These are phyloP conservation scores for Pleurotus tuber-regium DNA, from an alignment of 768 basidiomycete species.

Conservation along the genomic window DNA sequence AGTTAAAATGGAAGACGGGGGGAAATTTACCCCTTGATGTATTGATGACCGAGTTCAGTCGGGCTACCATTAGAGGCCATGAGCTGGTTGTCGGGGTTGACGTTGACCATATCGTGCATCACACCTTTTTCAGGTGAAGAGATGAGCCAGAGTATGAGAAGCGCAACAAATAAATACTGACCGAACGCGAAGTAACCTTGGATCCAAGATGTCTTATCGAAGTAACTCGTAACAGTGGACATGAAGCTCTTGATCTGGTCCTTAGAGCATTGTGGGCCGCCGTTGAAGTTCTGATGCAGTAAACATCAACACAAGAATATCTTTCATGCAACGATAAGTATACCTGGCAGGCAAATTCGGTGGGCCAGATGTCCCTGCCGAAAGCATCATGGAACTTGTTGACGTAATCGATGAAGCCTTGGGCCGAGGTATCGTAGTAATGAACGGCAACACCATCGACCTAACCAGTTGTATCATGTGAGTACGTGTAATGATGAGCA, in stretches of 20 bases:
- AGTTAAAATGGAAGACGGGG: not conserved
- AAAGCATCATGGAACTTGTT: conserved; percentile 43
- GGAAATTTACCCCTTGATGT: conserved; percentile 34
- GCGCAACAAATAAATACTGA: conserved; percentile 26
- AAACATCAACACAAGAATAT: not conserved
- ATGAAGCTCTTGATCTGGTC: conserved; percentile 42
- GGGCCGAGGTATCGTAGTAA: conserved; percentile 56
- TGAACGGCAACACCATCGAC: conserved; percentile 61
- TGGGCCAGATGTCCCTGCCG: conserved; percentile 48
- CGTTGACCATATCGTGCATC: conserved; percentile 53
- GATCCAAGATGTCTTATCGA: conserved; percentile 35
- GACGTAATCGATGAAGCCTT: conserved; percentile 53
- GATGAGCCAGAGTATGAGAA: not conserved
- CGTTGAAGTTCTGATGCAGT: conserved; percentile 48
- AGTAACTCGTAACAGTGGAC: conserved; percentile 27
- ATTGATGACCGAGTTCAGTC: conserved; percentile 47
- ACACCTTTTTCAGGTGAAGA: conserved; percentile 40
- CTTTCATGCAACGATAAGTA: not conserved
- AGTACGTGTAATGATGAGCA: not conserved
- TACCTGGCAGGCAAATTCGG: conserved; percentile 73
- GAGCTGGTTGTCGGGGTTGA: conserved; percentile 54
- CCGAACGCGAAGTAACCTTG: conserved; percentile 58
- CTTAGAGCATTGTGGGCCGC: conserved; percentile 32
- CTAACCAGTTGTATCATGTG: no score
- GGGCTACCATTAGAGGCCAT: conserved; percentile 44